Evolutionary conservation across 371 early-diverging fungal genomes (phyloP).

Genomic region (Mortierella sp.): DNA sequence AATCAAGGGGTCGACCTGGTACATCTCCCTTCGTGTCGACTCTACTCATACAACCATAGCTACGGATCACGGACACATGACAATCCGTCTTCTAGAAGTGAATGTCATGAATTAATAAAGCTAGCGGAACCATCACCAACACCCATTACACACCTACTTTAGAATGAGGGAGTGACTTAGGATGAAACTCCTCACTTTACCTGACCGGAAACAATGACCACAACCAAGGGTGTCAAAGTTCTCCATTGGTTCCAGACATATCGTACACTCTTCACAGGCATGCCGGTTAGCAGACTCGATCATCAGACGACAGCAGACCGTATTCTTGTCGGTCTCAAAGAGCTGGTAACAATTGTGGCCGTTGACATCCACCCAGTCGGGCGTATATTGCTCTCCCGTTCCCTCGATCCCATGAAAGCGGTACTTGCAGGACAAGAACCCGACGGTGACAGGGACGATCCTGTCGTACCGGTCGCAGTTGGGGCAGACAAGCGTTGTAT

Average conservation of each 20-base stretch:
- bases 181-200: too few relatives aligned
- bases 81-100: too few relatives aligned
- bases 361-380: constrained; percentile 16
- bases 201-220: constrained; percentile 13
- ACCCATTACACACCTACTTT: too few relatives aligned
- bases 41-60: too few relatives aligned
- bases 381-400: constrained; percentile 14
- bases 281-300: constrained; percentile 10
- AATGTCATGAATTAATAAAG: too few relatives aligned
- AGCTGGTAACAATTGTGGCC: constrained; percentile 9
- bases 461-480: not conserved
- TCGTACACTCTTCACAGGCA: not conserved
- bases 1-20: not conserved
- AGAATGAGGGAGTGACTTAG: too few relatives aligned
- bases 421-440: constrained; percentile 25
- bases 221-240: not conserved
- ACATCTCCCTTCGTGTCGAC: not conserved
- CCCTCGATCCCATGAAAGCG: constrained; percentile 25
- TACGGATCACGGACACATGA: too few relatives aligned
- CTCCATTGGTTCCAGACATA: constrained; percentile 13
- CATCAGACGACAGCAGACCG: constrained; percentile 17
- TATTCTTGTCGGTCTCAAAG: constrained; percentile 11
- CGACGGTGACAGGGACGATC: constrained; percentile 14
- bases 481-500: not conserved
- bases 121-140: too few relatives aligned